Base-by-base conservation (phyloP, 768 basidiomycete genomes). In the Roridomyces roridus region DNA sequence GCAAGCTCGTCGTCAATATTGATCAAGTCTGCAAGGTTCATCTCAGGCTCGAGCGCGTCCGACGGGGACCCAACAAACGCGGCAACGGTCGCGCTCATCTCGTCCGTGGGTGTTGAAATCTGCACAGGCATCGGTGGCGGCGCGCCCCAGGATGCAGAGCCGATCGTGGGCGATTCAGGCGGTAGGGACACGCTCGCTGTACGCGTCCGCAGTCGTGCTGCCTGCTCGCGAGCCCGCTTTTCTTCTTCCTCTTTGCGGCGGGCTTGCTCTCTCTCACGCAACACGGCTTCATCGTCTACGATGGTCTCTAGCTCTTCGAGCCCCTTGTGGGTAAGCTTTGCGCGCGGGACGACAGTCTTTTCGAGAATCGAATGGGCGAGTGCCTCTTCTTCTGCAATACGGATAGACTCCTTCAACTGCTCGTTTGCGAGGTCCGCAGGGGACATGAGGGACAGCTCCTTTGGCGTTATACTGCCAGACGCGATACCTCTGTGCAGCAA, bases 251-350 rank as follows among this genome's bases (percentile, higher is more conserved):
- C 85, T 24, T 78, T 80, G 65, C 85, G 84, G 46, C 79, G 79
- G 63, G 86, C 82, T 42, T 79, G 77, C 65, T 91, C 89, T 64
- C 77, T 72, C 61, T 85, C 83, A 60, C 74, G 75, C 46, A 62
- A 46, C 43, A 67, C 72, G 55, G 71, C 65, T 26, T 66, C 60
- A 41, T 72, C 72, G 42, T 73, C 70, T 63, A 85, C 84, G 51
- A 88, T 73, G 70, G 87, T 87, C 70, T 96, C 94, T 66, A 96
- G 93, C 66, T 93, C 89, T 77, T 95, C 88, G 59, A 95, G 74
- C 48, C 94, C 94, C 74, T 96, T 96, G 78, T 95, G 94, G 24
- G 94, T 96, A 58, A 94, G 89, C 72, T 95, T 96, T 29, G 82
- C 82, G 64, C 81, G 79, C 50, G 93, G 91, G 21, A 83, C 80